A percentile compares a stretch with the other conserved stretches of the same genome.
These are phyloP conservation scores for Leucocoprinus gongylophorus DNA, from an alignment of 1,284 basidiomycete genomes.

Conservation along the genomic window DNA sequence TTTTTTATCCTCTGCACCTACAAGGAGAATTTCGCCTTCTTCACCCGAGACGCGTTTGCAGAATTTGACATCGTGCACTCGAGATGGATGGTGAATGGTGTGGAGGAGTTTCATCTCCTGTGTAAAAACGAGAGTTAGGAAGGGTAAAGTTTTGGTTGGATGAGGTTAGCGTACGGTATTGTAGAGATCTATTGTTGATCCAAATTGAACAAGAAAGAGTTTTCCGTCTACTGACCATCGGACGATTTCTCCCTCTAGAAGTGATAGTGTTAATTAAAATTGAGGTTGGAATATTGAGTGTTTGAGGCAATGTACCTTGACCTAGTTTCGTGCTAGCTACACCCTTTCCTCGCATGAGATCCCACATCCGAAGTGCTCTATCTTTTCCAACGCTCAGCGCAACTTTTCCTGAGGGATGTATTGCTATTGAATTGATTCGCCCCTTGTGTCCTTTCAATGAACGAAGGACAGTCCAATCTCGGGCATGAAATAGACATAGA, in stretches of 20 bases:
- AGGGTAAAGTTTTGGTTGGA: background rate
- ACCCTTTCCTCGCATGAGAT: slow-evolving; percentile 91
- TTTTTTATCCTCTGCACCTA: slow-evolving; percentile 82
- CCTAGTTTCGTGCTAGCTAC: slow-evolving; percentile 84
- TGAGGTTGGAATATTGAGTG: background rate
- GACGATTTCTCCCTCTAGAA: slow-evolving; percentile 79
- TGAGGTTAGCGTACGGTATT: slow-evolving; percentile 48
- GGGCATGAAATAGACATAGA: slow-evolving; percentile 82
- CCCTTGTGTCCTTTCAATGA: slow-evolving; percentile 91
- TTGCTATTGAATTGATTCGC: slow-evolving; percentile 81
- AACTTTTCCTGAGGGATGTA: slow-evolving; percentile 90
- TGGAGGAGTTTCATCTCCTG: slow-evolving; percentile 69
- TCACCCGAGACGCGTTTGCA: slow-evolving; percentile 45
- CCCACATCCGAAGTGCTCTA: slow-evolving; percentile 93
- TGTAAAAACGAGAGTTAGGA: slow-evolving; percentile 4
- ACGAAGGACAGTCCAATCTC: slow-evolving; percentile 90
- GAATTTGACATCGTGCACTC: slow-evolving; percentile 78
- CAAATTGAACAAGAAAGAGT: slow-evolving; percentile 74
- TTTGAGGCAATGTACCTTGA: slow-evolving; percentile 48
- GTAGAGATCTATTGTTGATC: slow-evolving; percentile 75
- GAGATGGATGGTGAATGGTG: slow-evolving; percentile 65
- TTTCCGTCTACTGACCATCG: slow-evolving; percentile 75
- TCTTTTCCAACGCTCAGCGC: slow-evolving; percentile 91
- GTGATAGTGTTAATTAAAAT: background rate
- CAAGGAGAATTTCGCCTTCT: slow-evolving; percentile 64